A percentile compares a stretch with the other conserved stretches of the same genome.
Conservation (phyloP, 208 protist species). For the Leptomonas seymouri region DNA sequence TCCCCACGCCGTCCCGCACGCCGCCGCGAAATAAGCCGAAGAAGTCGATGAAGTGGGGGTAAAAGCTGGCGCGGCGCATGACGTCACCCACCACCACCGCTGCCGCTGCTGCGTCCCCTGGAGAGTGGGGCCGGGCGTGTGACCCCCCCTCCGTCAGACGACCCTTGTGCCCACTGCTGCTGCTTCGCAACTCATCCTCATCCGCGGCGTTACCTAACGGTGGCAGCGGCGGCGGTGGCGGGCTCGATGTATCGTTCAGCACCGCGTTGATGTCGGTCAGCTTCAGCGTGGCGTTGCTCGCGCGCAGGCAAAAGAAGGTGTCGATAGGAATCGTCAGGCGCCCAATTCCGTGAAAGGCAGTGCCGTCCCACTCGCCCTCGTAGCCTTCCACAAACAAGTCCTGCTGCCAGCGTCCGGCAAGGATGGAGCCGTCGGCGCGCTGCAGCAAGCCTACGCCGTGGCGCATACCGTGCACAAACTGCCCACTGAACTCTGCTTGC, state of each 20-base stretch:
- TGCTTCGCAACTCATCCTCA: background rate
- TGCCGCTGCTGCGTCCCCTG: background rate
- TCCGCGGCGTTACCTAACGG: background rate
- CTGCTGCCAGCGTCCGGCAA: slow-evolving; percentile 60
- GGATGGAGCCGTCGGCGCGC: slow-evolving; percentile 52
- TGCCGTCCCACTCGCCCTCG: slow-evolving; percentile 86
- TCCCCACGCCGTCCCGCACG: slow-evolving; percentile 62
- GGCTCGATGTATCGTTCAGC: background rate
- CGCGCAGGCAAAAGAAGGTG: slow-evolving; percentile 40
- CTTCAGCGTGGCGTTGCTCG: slow-evolving; percentile 27
- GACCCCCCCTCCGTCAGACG: background rate
- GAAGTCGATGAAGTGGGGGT: slow-evolving; percentile 53
- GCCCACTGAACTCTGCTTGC: slow-evolving; percentile 76
- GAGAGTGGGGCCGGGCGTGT: too few relatives aligned
- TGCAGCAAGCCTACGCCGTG: slow-evolving; percentile 78
- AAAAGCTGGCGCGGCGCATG: slow-evolving; percentile 15
- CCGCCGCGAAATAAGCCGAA: slow-evolving; percentile 85
- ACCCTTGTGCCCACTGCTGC: background rate
- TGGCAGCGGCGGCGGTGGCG: slow-evolving; percentile 1
- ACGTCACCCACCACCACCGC: background rate
- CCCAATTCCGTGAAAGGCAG: slow-evolving; percentile 72
- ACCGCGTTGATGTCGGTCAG: slow-evolving; percentile 20
- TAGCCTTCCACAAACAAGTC: slow-evolving; percentile 83
- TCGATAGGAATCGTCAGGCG: slow-evolving; percentile 47
- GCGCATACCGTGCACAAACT: slow-evolving; percentile 59